A percentile compares a stretch with the other conserved stretches of the same genome.
These are phyloP conservation scores for Penicillium maclennaniae DNA, from an alignment of 495 filamentous ascomycete genomes.

Conservation along the genomic window DNA sequence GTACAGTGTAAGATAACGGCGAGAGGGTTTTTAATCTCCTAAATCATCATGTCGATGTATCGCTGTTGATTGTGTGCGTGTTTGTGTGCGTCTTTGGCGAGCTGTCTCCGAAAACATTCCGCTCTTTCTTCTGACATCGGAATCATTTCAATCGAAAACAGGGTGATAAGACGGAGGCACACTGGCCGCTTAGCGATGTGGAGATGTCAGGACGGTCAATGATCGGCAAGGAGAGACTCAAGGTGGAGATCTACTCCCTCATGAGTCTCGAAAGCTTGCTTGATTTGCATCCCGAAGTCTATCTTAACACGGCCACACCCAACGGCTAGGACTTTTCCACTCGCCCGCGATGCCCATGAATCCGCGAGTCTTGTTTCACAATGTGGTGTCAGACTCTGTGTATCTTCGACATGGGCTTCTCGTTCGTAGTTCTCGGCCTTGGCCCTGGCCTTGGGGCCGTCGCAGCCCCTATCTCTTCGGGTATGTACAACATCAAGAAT, in stretches of 20 bases:
- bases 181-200: not conserved
- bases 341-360: not conserved
- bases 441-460: constrained; percentile 10
- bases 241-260: not conserved
- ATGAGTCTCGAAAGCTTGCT: not conserved
- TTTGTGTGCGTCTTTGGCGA: too few relatives aligned
- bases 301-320: not conserved
- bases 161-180: not conserved
- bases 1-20: too few relatives aligned
- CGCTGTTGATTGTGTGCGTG: too few relatives aligned
- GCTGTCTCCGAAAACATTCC: too few relatives aligned
- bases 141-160: not conserved
- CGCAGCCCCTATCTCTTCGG: constrained; percentile 9
- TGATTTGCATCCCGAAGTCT: not conserved
- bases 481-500: constrained; percentile 39
- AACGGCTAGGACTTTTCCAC: not conserved
- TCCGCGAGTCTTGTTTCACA: not conserved
- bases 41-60: too few relatives aligned
- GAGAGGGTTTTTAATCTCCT: too few relatives aligned
- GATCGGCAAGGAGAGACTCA: not conserved
- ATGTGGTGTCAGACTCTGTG: not conserved
- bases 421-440: not conserved
- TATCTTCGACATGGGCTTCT: not conserved
- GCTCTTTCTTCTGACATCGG: too few relatives aligned
- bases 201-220: not conserved